A percentile compares a stretch with the other conserved stretches of the same genome.
These are phyloP conservation scores for Xylariales sp. DNA, from an alignment of 2,329 filamentous ascomycete species.

Conservation along the genomic window DNA sequence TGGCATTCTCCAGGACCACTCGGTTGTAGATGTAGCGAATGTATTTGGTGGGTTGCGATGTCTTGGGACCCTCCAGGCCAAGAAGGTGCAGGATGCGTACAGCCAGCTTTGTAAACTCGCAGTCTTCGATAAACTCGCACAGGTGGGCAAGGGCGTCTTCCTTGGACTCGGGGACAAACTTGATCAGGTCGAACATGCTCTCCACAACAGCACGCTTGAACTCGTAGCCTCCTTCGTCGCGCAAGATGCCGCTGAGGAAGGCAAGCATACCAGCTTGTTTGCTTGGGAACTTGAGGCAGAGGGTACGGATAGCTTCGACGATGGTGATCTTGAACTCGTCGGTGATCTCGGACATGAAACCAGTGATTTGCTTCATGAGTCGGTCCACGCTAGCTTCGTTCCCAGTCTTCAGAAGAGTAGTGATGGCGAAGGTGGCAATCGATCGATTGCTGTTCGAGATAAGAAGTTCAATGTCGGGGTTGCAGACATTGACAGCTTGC, in stretches of 20 bases:
- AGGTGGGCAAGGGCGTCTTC: slow-evolving; percentile 84
- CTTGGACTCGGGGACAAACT: slow-evolving; percentile 89
- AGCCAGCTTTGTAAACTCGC: slow-evolving; percentile 96
- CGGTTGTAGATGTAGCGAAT: slow-evolving; percentile 99
- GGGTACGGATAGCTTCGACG: slow-evolving; percentile 91
- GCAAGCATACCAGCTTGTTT: slow-evolving; percentile 98
- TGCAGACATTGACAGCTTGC: slow-evolving; percentile 84
- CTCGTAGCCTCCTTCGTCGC: slow-evolving; percentile 95
- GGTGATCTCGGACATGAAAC: slow-evolving; percentile 98
- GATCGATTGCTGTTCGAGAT: slow-evolving; percentile 97
- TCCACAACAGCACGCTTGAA: slow-evolving; percentile 98
- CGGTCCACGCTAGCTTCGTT: slow-evolving; percentile 97
- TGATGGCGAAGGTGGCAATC: slow-evolving; percentile 97
- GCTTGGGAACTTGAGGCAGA: slow-evolving; percentile 95
- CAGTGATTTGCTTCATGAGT: slow-evolving; percentile 96
- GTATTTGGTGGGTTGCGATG: slow-evolving; percentile 93
- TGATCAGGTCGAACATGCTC: slow-evolving; percentile 99
- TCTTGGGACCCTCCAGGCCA: slow-evolving; percentile 91
- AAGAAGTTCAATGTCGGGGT: slow-evolving; percentile 93
- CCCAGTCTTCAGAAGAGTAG: slow-evolving; percentile 94
- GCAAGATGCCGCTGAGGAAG: slow-evolving; percentile 93
- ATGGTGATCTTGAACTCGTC: slow-evolving; percentile 99
- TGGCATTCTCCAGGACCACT: slow-evolving; percentile 93
- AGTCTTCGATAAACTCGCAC: slow-evolving; percentile 99
- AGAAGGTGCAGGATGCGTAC: slow-evolving; percentile 93